Conservation (phyloP, 805 yeast species). For the Brettanomyces custersianus region DNA sequence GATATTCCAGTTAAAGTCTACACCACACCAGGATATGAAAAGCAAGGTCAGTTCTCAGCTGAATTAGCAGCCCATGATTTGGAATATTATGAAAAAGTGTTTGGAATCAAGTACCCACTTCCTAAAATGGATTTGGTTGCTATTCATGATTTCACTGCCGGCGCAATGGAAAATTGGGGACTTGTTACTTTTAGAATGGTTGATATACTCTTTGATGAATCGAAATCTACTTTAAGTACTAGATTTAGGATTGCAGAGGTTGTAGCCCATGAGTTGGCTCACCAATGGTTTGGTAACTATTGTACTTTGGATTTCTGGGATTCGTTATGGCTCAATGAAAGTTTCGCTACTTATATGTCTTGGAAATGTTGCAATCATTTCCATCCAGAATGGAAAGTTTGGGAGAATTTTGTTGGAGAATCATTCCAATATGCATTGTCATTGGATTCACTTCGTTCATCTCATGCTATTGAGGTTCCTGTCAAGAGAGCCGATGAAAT, state of each 20-base stretch:
- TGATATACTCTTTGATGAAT: slow-evolving; percentile 41
- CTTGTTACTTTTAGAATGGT: slow-evolving; percentile 61
- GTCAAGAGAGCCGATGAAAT: slow-evolving; percentile 74
- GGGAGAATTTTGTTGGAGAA: slow-evolving; percentile 49
- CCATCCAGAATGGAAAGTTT: slow-evolving; percentile 76
- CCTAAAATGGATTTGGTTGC: slow-evolving; percentile 80
- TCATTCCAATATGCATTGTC: slow-evolving; percentile 44
- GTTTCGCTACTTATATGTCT: slow-evolving; percentile 85
- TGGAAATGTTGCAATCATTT: slow-evolving; percentile 61
- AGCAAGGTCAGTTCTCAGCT: slow-evolving; percentile 39
- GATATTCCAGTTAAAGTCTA: slow-evolving; percentile 45
- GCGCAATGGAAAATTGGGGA: slow-evolving; percentile 94
- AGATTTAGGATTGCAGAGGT: slow-evolving; percentile 75
- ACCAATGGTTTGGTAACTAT: slow-evolving; percentile 87
- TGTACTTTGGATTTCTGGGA: slow-evolving; percentile 96
- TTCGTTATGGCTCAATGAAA: slow-evolving; percentile 83
- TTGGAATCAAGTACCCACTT: slow-evolving; percentile 57
- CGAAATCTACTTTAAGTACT: slow-evolving; percentile 38
- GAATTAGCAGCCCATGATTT: slow-evolving; percentile 43
- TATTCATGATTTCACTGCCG: slow-evolving; percentile 70
- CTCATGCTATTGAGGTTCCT: slow-evolving; percentile 84
- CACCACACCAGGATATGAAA: slow-evolving; percentile 40
- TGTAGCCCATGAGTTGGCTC: slow-evolving; percentile 83
- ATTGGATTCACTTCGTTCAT: slow-evolving; percentile 51
- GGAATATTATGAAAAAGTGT: slow-evolving; percentile 41